A percentile compares a stretch with the other conserved stretches of the same genome.
phyloP scores from a whole-genome alignment of 352 stramenopile species.

The Aphanomyces astaci region DNA sequence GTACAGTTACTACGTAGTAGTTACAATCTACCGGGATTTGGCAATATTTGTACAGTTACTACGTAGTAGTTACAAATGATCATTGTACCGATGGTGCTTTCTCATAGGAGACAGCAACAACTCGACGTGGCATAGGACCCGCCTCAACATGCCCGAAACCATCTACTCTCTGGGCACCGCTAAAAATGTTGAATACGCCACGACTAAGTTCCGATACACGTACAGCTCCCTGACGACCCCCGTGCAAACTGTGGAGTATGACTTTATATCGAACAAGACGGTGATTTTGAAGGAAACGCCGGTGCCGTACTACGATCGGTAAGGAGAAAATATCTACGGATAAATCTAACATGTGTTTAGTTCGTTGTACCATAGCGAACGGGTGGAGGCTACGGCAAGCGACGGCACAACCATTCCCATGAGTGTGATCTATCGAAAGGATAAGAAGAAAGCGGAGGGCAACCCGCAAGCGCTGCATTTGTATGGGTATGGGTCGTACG shows the following conservation, averaged over 20 bases:
- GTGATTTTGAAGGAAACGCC: conserved; percentile 88
- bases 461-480: conserved; percentile 72
- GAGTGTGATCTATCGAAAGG: conserved; percentile 71
- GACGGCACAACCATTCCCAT: conserved; percentile 85
- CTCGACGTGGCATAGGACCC: conserved; percentile 29
- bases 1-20: too few species aligned
- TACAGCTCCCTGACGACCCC: conserved; percentile 94
- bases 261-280: conserved; percentile 51
- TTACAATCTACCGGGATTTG: too few species aligned
- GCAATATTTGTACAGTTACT: too few species aligned
- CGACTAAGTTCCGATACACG: conserved; percentile 77
- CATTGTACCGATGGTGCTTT: too few species aligned
- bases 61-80: too few species aligned
- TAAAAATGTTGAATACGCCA: conserved; percentile 84
- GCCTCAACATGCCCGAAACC: conserved; percentile 84
- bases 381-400: conserved; percentile 71
- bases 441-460: conserved; percentile 39
- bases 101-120: too few species aligned
- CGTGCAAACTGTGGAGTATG: conserved; percentile 77
- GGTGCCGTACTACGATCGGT: conserved; percentile 90
- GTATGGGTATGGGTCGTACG: conserved; percentile 96
- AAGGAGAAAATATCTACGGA: not conserved
- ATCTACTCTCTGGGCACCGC: conserved; percentile 81
- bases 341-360: not conserved
- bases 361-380: conserved; percentile 85